These are phyloP conservation scores for Claviceps maximensis DNA, from an alignment of 2,329 filamentous ascomycete species.

Conservation along the genomic window DNA sequence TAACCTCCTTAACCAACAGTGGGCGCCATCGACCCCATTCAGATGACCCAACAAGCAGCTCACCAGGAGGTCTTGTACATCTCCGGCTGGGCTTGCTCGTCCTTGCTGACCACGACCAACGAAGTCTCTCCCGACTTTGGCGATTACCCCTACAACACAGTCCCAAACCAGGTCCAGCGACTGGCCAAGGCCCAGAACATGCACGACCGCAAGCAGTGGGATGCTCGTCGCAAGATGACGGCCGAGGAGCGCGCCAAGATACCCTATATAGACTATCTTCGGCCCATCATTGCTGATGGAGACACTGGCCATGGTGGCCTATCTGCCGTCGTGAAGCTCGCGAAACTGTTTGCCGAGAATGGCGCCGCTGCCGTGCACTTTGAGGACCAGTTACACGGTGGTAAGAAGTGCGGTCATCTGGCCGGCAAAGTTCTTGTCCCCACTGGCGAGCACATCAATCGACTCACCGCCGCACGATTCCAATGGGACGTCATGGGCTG, in stretches of 20 bases:
- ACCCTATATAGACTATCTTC: conserved; percentile 81
- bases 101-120: conserved; percentile 83
- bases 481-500: conserved; percentile 98
- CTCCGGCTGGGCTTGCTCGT: conserved; percentile 95
- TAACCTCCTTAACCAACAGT: conserved; percentile 35
- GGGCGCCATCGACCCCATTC: conserved; percentile 96
- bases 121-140: conserved; percentile 97
- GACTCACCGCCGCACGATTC: conserved; percentile 79
- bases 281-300: conserved; percentile 90
- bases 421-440: conserved; percentile 94
- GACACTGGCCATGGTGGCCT: conserved; percentile 93
- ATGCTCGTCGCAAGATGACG: conserved; percentile 65
- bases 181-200: conserved; percentile 93
- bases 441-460: conserved; percentile 90
- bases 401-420: conserved; percentile 95
- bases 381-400: conserved; percentile 93
- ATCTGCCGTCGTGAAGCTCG: conserved; percentile 85
- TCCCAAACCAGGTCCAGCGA: conserved; percentile 94
- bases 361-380: conserved; percentile 95
- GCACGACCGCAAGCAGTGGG: conserved; percentile 94
- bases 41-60: conserved; percentile 96
- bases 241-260: conserved; percentile 58
- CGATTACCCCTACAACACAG: conserved; percentile 98
- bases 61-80: conserved; percentile 95
- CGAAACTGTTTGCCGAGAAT: conserved; percentile 95